Percentiles rank a stretch among this genome's conserved stretches.
phyloP scores from a whole-genome alignment of 2,329 filamentous ascomycete species.

The Trichoderma aggressivum region DNA sequence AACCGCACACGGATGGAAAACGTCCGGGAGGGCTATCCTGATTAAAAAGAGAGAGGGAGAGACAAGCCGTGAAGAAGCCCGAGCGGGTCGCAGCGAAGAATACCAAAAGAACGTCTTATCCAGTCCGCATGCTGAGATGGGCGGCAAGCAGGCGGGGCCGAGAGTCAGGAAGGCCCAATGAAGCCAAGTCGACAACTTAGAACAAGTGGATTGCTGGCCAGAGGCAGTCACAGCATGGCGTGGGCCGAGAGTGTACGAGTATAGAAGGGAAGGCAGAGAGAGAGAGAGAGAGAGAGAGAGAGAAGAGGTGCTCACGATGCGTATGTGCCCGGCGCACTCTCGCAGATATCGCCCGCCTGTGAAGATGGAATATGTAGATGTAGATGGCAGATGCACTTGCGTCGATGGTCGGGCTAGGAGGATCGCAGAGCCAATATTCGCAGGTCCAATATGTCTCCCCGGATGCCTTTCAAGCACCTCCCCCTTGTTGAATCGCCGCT shows the following conservation, averaged over 20 bases:
- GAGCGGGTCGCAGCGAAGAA: conserved; percentile 13
- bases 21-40: conserved; percentile 11
- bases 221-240: conserved; percentile 19
- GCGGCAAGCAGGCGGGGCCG: conserved; percentile 18
- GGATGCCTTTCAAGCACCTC: background rate
- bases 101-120: conserved; percentile 11
- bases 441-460: background rate
- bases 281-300: background rate
- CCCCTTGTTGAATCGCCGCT: conserved; percentile 2
- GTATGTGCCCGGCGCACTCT: background rate
- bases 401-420: background rate
- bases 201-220: background rate
- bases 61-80: conserved; percentile 16
- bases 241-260: background rate
- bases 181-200: conserved; percentile 4
- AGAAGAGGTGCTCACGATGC: conserved; percentile 16
- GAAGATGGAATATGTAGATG: background rate
- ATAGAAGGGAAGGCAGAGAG: background rate
- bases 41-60: background rate
- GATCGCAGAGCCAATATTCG: conserved; percentile 10
- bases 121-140: conserved; percentile 15
- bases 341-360: background rate
- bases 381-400: background rate
- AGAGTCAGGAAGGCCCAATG: conserved; percentile 14
- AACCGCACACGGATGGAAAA: background rate